A percentile compares a stretch with the other conserved stretches of the same genome.
These are phyloP conservation scores for Gymnopus androsaceus DNA, from an alignment of 1,284 basidiomycete genomes.

Conservation along the genomic window DNA sequence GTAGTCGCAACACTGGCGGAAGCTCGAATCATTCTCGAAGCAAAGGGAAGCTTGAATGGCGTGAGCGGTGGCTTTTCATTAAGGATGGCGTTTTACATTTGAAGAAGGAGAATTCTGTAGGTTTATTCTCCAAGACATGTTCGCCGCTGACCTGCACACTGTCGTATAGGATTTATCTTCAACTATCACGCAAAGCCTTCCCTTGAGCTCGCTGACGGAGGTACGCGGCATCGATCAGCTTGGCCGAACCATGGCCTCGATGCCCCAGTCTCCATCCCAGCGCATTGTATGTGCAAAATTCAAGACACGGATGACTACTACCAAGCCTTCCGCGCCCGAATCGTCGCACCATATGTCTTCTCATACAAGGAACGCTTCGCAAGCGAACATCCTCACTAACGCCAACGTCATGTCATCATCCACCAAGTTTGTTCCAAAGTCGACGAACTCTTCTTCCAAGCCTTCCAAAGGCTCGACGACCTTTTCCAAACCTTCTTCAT, in stretches of 20 bases:
- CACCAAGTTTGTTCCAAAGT: too few relatives aligned
- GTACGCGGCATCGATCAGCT: constrained; percentile 52
- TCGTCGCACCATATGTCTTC: background rate
- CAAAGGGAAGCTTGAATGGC: constrained; percentile 54
- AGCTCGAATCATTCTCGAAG: background rate
- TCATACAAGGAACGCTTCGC: background rate
- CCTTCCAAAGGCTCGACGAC: too few relatives aligned
- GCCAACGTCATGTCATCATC: constrained; percentile 5
- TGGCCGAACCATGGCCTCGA: constrained; percentile 28
- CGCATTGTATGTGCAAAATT: constrained; percentile 56
- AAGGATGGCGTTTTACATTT: constrained; percentile 56
- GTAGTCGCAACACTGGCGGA: too few relatives aligned
- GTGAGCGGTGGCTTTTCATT: constrained; percentile 62
- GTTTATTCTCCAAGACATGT: constrained; percentile 23
- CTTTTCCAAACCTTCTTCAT: background rate
- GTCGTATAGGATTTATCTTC: constrained; percentile 36
- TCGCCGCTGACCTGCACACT: constrained; percentile 8
- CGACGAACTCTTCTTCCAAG: too few relatives aligned
- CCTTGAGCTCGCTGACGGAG: constrained; percentile 42
- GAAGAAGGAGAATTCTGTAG: constrained; percentile 54
- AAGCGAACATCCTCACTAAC: background rate
- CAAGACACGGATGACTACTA: constrained; percentile 18
- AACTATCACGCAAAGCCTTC: constrained; percentile 43
- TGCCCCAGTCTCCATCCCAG: constrained; percentile 18
- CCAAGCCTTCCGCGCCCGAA: constrained; percentile 6